Percentiles rank a stretch among this genome's conserved stretches.
Evolutionary conservation across 1,139 yeast species (phyloP).

Genomic region (Kodamaea suecica): DNA sequence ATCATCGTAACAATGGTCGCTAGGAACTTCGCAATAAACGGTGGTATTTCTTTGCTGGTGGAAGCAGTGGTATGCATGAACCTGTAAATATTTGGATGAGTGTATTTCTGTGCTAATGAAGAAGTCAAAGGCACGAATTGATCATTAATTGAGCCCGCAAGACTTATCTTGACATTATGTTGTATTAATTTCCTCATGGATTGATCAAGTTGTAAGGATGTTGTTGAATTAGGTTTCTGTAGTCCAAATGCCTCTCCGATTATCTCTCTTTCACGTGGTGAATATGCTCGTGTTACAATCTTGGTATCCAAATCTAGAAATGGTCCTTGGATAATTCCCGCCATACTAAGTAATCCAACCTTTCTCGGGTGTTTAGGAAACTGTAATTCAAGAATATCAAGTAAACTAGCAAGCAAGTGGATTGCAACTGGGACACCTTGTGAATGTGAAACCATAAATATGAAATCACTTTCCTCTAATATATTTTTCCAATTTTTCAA

Average conservation of each 20-base stretch:
- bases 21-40: conserved; percentile 30
- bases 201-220: conserved; percentile 29
- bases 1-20: conserved; percentile 33
- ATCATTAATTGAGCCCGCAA: conserved; percentile 47
- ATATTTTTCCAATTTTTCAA: conserved; percentile 43
- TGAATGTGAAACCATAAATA: conserved; percentile 44
- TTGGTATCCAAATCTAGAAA: conserved; percentile 42
- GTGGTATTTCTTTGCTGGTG: conserved; percentile 26
- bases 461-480: conserved; percentile 38
- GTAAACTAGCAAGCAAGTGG: conserved; percentile 36
- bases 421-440: conserved; percentile 47
- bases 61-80: conserved; percentile 26
- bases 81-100: conserved; percentile 56
- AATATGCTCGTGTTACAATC: conserved; percentile 45
- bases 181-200: conserved; percentile 33
- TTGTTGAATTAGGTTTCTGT: conserved; percentile 35
- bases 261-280: conserved; percentile 46
- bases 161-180: conserved; percentile 47
- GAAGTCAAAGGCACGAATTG: conserved; percentile 46
- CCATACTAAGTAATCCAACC: conserved; percentile 44
- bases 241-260: conserved; percentile 48
- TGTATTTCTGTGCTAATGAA: conserved; percentile 39
- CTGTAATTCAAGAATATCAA: conserved; percentile 11
- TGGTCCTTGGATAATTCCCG: conserved; percentile 48
- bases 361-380: conserved; percentile 17